These are phyloP conservation scores for Diatrype stigma DNA, from an alignment of 2,329 filamentous ascomycete genomes.

Conservation along the genomic window DNA sequence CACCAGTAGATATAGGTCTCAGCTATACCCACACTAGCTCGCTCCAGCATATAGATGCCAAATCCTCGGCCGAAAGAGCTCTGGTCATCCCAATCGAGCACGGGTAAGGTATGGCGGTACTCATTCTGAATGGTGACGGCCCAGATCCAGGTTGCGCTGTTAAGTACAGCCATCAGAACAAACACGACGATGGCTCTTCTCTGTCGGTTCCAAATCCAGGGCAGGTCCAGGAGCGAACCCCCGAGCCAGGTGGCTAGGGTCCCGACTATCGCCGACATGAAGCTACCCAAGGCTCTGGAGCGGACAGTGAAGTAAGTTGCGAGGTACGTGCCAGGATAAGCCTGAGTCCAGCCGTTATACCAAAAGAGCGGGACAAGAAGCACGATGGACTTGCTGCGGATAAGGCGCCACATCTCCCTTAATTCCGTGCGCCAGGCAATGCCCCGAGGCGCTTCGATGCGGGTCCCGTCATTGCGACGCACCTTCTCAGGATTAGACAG, in stretches of 20 bases:
- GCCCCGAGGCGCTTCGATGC: conserved; percentile 40
- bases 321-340: conserved; percentile 37
- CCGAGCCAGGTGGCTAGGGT: conserved; percentile 33
- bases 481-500: conserved; percentile 59
- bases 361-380: conserved; percentile 34
- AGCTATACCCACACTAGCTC: conserved; percentile 34
- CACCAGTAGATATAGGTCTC: conserved; percentile 45
- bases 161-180: conserved; percentile 35
- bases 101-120: conserved; percentile 36
- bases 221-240: conserved; percentile 32
- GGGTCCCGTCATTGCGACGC: conserved; percentile 60
- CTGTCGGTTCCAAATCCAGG: conserved; percentile 35
- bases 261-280: conserved; percentile 33
- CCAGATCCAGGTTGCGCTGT: conserved; percentile 44
- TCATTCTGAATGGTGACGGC: conserved; percentile 42
- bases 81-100: conserved; percentile 40
- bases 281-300: conserved; percentile 32
- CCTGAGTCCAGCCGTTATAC: conserved; percentile 31
- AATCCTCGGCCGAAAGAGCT: conserved; percentile 37
- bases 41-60: conserved; percentile 37
- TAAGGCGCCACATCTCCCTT: conserved; percentile 31
- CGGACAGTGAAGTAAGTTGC: conserved; percentile 39
- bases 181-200: conserved; percentile 36
- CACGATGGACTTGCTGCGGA: conserved; percentile 30
- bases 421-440: conserved; percentile 28